Base-by-base conservation (phyloP, 805 yeast species). In the Lachancea lanzarotensis region DNA sequence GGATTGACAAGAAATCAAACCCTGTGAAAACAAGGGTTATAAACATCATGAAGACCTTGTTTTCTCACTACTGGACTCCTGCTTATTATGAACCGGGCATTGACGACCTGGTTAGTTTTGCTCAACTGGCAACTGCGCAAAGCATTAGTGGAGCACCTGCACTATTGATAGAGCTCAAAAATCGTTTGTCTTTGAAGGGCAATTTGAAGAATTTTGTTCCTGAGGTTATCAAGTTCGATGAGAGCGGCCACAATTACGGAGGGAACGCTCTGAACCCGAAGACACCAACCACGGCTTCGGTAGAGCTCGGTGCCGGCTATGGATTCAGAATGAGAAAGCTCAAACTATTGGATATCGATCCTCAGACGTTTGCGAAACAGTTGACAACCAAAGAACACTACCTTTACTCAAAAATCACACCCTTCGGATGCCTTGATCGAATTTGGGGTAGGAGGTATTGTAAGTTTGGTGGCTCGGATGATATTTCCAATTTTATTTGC, bases 291-390 rank as follows among this genome's bases (percentile, higher is more conserved):
- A n/a, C 34, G 10, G 36, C 34, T 3, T 20, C 42, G 8, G 25
- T 30, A 16, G 47, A 39, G 30, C 27, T 27, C 18, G 38, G 41
- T 15, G 34, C 49, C n/a, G 40, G 44, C 29, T 38, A 48, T 35
- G 34, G 30, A 11, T 49, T 57, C 35, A 60, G 59, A 37, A 38
- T 63, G 25, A 65, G 72, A 38, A 70, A 69, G 54, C 51, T 73
- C 48, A 81, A 75, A 52, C 63, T 83, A 26, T 62, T 77, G 47
- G 93, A 85, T 42, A 75, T 87, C 42, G 90, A 84, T 52, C 77
- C 86, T 27, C 66, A 75, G 41, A 91, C 81, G 48, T 72, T 90
- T 52, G 96, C 97, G 0, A 71, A 89, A 42, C 97, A 91, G 63
- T 66, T 91, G 45, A 85, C 96, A 0, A 62, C 87, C n/a, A 71